Conservation (phyloP, 176 grass and related monocot genomes). For the Pontederia crassipes region DNA sequence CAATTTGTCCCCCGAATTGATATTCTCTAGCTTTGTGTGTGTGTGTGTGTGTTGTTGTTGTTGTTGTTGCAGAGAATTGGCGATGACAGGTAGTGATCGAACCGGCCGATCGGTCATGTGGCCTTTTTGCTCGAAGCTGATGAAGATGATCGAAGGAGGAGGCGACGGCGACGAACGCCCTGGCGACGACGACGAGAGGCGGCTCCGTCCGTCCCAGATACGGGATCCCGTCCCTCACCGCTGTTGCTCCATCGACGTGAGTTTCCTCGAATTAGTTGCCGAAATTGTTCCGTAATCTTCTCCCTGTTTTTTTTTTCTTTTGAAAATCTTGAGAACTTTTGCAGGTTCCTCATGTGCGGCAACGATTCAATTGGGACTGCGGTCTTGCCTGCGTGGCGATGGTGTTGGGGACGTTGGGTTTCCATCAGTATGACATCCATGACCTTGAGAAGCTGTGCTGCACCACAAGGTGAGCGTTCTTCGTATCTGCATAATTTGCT, state of each 20-base stretch:
- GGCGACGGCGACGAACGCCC: conserved; percentile 11
- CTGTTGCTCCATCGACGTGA: conserved; percentile 53
- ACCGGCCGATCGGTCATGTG: no score
- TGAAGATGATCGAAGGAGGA: conserved; percentile 55
- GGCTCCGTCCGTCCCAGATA: conserved; percentile 14
- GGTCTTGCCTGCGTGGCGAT: conserved; percentile 92
- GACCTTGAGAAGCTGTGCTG: conserved; percentile 78
- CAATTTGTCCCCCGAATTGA: no score
- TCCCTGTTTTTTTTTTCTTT: background rate
- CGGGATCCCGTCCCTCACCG: conserved; percentile 24
- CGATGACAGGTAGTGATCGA: no score
- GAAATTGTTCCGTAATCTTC: background rate
- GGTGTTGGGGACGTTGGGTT: conserved; percentile 71
- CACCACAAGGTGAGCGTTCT: conserved; percentile 55
- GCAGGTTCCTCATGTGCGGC: conserved; percentile 86
- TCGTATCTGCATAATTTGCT: background rate
- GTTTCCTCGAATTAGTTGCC: background rate
- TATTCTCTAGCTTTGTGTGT: no score
- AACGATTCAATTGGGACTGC: conserved; percentile 94
- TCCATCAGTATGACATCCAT: conserved; percentile 51
- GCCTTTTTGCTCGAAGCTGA: conserved; percentile 25
- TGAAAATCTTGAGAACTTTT: conserved; percentile 11
- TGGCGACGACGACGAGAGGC: conserved; percentile 5
- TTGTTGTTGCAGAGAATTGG: no score
- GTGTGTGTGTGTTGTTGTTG: no score